phyloP scores from a whole-genome alignment of 768 basidiomycete genomes.

The Russula olivacea region DNA sequence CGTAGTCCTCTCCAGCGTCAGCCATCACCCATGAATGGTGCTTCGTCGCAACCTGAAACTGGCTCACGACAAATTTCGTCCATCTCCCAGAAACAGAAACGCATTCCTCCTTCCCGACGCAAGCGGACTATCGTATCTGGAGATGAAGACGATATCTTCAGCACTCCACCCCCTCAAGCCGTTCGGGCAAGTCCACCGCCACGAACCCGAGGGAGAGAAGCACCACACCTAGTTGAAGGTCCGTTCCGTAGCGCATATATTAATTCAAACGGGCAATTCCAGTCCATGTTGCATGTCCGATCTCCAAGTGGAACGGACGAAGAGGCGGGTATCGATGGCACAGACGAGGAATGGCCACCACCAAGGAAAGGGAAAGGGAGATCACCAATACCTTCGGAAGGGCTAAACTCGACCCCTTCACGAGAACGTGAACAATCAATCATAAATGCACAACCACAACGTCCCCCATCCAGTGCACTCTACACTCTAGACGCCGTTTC shows the following conservation, averaged over 20 bases:
- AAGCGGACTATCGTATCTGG: background rate
- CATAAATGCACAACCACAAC: background rate
- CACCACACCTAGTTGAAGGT: conserved; percentile 27
- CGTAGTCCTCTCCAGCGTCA: conserved; percentile 3
- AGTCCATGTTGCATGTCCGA: conserved; percentile 4
- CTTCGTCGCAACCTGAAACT: background rate
- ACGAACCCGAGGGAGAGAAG: conserved; percentile 12
- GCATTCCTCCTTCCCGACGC: background rate
- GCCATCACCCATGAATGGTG: background rate
- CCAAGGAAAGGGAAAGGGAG: background rate
- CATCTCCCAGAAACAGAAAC: background rate
- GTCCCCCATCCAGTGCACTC: background rate
- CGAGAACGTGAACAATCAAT: background rate
- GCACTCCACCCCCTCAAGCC: conserved; percentile 9
- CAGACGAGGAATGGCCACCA: conserved; percentile 10
- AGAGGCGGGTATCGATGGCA: background rate
- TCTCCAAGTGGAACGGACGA: conserved; percentile 15
- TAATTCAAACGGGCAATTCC: conserved; percentile 20
- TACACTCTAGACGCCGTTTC: background rate
- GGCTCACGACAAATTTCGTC: background rate
- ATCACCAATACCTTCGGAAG: background rate
- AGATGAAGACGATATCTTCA: conserved; percentile 16
- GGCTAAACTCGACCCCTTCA: background rate
- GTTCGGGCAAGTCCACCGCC: background rate
- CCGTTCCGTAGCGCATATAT: conserved; percentile 28